A percentile compares a stretch with the other conserved stretches of the same genome.
phyloP scores from a whole-genome alignment of 805 yeast species.

The Ogataea ramenticola region DNA sequence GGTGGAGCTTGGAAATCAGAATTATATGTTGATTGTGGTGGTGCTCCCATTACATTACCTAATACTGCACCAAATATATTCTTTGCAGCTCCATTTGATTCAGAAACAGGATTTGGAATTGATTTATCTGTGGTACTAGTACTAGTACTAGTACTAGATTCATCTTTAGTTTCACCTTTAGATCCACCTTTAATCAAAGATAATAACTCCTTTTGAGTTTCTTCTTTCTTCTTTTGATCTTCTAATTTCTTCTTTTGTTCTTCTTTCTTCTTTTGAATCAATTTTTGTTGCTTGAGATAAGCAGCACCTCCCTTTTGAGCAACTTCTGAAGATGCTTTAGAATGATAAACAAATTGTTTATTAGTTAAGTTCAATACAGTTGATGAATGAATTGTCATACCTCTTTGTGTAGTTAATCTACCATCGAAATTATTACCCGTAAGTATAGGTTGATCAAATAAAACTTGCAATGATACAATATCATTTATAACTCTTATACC shows the following conservation, averaged over 20 bases:
- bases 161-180: too few species aligned
- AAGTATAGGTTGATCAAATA: constrained; percentile 77
- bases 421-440: constrained; percentile 83
- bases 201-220: constrained; percentile 35
- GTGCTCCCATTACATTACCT: constrained; percentile 12
- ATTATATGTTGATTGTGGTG: neutral
- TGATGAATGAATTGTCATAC: constrained; percentile 75
- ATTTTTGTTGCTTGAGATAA: constrained; percentile 12
- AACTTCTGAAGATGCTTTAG: constrained; percentile 48
- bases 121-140: too few species aligned
- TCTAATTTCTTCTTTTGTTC: constrained; percentile 10
- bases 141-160: too few species aligned
- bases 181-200: constrained; percentile 35
- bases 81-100: constrained; percentile 12
- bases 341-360: constrained; percentile 70
- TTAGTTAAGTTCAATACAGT: constrained; percentile 70
- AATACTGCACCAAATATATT: constrained; percentile 23
- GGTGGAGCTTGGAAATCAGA: too few species aligned
- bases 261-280: constrained; percentile 3
- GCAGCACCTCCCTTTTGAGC: constrained; percentile 17
- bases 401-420: constrained; percentile 69
- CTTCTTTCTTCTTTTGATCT: constrained; percentile 16
- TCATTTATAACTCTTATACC: constrained; percentile 52
- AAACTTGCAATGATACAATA: constrained; percentile 60
- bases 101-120: neutral